phyloP scores from a whole-genome alignment of 768 basidiomycete species.

The Lactifluus hygrophoroides region DNA sequence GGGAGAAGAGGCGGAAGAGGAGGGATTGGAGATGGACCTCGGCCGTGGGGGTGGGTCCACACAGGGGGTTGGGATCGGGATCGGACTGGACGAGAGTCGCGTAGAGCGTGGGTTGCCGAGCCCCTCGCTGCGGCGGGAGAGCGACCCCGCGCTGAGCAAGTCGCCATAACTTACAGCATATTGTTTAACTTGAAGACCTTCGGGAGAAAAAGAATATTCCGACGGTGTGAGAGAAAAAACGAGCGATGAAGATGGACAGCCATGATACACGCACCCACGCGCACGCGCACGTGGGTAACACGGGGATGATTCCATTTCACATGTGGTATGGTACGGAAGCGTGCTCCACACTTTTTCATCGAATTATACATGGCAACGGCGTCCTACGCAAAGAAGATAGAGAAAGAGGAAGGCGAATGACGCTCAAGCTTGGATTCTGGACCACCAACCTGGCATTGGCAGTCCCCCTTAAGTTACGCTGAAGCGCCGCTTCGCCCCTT shows the following conservation, averaged over 20 bases:
- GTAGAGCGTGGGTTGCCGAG: constrained; percentile 17
- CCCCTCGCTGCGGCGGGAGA: constrained; percentile 19
- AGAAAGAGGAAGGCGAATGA: not conserved
- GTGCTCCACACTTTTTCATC: not conserved
- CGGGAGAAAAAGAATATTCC: too few relatives aligned
- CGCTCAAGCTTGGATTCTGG: not conserved
- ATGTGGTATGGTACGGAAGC: not conserved
- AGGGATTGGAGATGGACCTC: constrained; percentile 27
- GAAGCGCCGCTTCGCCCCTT: not conserved
- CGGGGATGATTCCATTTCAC: not conserved
- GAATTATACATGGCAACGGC: not conserved
- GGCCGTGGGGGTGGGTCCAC: constrained; percentile 34
- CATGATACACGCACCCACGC: too few relatives aligned
- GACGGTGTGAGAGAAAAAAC: not conserved
- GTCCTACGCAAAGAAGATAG: not conserved
- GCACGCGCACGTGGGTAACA: not conserved
- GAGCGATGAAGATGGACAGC: not conserved
- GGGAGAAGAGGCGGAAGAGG: constrained; percentile 20
- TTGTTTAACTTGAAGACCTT: not conserved
- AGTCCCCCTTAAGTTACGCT: too few relatives aligned
- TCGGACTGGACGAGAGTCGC: constrained; percentile 23
- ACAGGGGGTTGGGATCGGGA: constrained; percentile 26
- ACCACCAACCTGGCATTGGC: not conserved
- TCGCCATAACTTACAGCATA: constrained; percentile 3
- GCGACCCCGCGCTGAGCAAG: constrained; percentile 7